A percentile compares a stretch with the other conserved stretches of the same genome.
phyloP scores from a whole-genome alignment of 306 rosid genomes.

The Trichosanthes truncata region DNA sequence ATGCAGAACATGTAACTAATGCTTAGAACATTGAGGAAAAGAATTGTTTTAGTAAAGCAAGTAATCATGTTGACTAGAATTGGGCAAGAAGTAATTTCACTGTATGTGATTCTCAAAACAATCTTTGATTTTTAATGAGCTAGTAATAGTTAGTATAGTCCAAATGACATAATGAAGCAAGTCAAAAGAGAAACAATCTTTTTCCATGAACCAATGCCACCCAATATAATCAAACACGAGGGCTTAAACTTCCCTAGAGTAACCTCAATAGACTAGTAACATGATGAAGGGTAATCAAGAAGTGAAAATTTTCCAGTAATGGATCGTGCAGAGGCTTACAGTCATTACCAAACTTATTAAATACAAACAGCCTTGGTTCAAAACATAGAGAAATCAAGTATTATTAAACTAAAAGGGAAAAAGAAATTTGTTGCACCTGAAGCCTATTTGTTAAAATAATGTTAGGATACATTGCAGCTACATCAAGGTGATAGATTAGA shows the following conservation, averaged over 20 bases:
- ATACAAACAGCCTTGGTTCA: neutral
- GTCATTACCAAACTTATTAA: neutral
- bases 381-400: neutral
- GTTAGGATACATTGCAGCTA: constrained; percentile 99
- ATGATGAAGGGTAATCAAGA: neutral
- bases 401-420: too few species aligned
- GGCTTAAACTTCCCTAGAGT: neutral
- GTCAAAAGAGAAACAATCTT: neutral
- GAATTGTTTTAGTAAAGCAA: neutral
- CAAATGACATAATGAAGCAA: neutral
- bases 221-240: neutral
- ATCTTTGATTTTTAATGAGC: neutral
- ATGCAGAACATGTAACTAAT: neutral
- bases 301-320: neutral
- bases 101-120: neutral
- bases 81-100: neutral
- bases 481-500: constrained; percentile 94
- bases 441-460: constrained; percentile 93
- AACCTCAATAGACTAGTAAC: neutral
- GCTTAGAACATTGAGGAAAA: neutral
- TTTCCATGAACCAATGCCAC: neutral
- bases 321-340: neutral
- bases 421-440: constrained; percentile 43
- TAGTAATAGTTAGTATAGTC: neutral
- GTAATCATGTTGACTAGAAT: neutral